phyloP scores from a whole-genome alignment of 306 rosid species.

The Elaeagnus macrophylla region DNA sequence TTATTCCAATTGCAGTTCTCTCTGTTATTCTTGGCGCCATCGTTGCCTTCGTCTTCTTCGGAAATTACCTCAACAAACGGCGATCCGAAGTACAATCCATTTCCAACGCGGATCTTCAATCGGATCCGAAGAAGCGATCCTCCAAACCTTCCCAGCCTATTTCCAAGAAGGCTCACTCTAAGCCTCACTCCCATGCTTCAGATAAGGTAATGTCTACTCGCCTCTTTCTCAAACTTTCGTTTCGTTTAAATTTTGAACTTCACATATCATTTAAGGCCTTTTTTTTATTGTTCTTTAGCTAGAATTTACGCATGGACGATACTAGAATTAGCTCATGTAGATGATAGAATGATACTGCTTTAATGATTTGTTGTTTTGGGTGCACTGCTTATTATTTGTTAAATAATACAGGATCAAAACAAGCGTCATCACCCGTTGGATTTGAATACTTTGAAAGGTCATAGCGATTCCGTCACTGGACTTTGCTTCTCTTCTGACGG shows the following conservation, averaged over 20 bases:
- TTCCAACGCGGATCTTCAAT: conserved; percentile 40
- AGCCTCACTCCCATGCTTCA: conserved; percentile 52
- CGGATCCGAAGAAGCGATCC: conserved; percentile 39
- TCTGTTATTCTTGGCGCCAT: conserved; percentile 69
- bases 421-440: conserved; percentile 93
- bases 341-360: background rate
- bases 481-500: conserved; percentile 75
- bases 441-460: conserved; percentile 96
- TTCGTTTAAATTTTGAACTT: background rate
- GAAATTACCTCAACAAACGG: conserved; percentile 51
- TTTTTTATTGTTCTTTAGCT: background rate
- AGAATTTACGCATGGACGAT: background rate
- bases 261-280: background rate
- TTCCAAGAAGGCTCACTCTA: conserved; percentile 51
- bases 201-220: conserved; percentile 46
- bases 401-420: conserved; percentile 60
- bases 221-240: conserved; percentile 12
- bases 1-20: conserved; percentile 30
- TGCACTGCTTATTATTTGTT: conserved; percentile 12
- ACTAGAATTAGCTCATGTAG: background rate
- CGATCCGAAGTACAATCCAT: conserved; percentile 70
- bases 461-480: conserved; percentile 79
- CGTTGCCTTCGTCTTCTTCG: conserved; percentile 55
- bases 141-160: conserved; percentile 36
- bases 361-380: background rate